A percentile compares a stretch with the other conserved stretches of the same genome.
These are phyloP conservation scores for Penicillium capsulatum DNA, from an alignment of 2,329 filamentous ascomycete genomes.

Conservation along the genomic window DNA sequence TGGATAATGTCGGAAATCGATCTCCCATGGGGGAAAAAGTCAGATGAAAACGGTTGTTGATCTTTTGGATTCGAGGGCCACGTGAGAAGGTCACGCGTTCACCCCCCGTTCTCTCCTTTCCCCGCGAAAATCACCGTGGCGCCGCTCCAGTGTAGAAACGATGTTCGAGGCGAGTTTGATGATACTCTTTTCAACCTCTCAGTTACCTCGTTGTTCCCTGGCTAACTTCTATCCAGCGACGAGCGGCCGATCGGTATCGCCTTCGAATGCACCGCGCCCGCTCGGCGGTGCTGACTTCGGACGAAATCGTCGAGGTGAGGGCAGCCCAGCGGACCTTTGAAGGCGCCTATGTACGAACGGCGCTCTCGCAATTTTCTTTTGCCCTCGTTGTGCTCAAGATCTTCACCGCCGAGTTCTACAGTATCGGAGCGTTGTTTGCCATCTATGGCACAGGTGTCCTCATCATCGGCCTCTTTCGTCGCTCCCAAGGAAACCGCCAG, in stretches of 20 bases:
- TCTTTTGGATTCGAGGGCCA: too few relatives aligned
- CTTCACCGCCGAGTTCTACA: conserved; percentile 94
- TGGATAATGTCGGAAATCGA: too few relatives aligned
- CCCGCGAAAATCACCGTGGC: not conserved
- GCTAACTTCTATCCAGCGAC: conserved; percentile 45
- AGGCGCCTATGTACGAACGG: conserved; percentile 92
- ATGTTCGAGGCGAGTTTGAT: conserved; percentile 28
- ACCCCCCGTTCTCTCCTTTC: not conserved
- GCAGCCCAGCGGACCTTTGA: conserved; percentile 96
- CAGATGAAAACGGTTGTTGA: too few relatives aligned
- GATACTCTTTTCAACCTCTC: too few relatives aligned
- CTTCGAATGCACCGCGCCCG: conserved; percentile 78
- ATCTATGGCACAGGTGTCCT: conserved; percentile 84
- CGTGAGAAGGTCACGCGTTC: too few relatives aligned
- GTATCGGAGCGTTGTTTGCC: conserved; percentile 92
- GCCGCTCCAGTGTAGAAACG: not conserved
- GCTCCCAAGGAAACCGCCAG: conserved; percentile 87
- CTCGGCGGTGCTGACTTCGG: conserved; percentile 72
- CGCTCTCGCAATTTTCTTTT: conserved; percentile 91
- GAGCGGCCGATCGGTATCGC: conserved; percentile 69
- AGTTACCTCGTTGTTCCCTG: too few relatives aligned
- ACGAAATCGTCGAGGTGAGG: conserved; percentile 89
- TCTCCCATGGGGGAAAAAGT: too few relatives aligned
- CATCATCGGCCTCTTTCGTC: conserved; percentile 75
- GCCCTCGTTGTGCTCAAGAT: conserved; percentile 92